Conservation (phyloP, 2,329 filamentous ascomycete species). For the Akanthomyces uredinophilus region DNA sequence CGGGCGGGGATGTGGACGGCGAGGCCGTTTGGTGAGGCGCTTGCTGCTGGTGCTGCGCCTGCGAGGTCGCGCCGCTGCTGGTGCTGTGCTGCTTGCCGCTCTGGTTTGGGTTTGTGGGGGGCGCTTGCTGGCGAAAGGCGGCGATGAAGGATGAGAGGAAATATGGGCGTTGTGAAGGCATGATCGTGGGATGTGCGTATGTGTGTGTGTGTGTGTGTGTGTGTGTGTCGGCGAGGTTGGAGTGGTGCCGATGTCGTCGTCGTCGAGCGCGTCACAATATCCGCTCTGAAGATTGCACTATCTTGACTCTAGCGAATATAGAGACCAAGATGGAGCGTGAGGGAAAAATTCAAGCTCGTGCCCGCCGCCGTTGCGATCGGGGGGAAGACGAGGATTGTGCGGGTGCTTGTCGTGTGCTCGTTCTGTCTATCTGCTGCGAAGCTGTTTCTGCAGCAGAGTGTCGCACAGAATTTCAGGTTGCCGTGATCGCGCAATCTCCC, state of each 20-base stretch:
- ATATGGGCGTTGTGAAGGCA: slow-evolving; percentile 51
- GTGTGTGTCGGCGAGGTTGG: not conserved
- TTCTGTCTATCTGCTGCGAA: too few relatives aligned
- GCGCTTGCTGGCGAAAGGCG: slow-evolving; percentile 47
- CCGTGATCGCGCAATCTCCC: too few relatives aligned
- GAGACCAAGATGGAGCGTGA: too few relatives aligned
- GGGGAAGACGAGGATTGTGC: too few relatives aligned
- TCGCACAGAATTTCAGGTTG: too few relatives aligned
- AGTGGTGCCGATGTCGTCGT: not conserved
- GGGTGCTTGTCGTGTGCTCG: not conserved
- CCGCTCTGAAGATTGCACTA: not conserved
- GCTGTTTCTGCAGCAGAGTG: too few relatives aligned
- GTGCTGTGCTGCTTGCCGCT: slow-evolving; percentile 24
- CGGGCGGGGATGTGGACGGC: not conserved
- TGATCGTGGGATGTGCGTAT: slow-evolving; percentile 23
- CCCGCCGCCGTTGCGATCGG: not conserved
- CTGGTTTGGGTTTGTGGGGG: slow-evolving; percentile 28
- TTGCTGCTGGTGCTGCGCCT: slow-evolving; percentile 15
- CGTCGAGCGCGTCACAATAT: not conserved
- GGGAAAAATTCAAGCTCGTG: not conserved
- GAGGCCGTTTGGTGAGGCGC: slow-evolving; percentile 6
- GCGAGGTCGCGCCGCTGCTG: not conserved
- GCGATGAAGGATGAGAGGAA: slow-evolving; percentile 54
- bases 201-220: not conserved
- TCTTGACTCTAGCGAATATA: not conserved